Evolutionary conservation across 2,329 filamentous ascomycete genomes (phyloP), one percentile per base, ranked within the genome.

Genomic region (Ceratocystis alfenasii): DNA sequence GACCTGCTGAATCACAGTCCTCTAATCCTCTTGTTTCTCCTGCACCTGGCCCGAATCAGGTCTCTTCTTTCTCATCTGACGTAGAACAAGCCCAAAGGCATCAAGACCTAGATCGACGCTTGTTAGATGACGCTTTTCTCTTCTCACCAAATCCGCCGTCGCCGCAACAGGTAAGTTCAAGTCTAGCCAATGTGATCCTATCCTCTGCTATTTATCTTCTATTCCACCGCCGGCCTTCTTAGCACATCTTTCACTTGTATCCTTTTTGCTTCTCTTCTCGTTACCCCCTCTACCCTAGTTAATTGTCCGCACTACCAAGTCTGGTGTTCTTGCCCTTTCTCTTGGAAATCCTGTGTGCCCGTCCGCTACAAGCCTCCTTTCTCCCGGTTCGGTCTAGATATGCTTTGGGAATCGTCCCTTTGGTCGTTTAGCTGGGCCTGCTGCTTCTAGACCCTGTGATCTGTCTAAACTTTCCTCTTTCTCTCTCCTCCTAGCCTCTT

Each of bases 361-460:
- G 36, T 15, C 36, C 28, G 55, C 33, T 30, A 59, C 25, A 59
- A 33, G 5, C 30, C 55, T 59, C 28, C 55, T 33, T 33, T 59
- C 55, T n/a, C n/a, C 55, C 55, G 15, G 53, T 17, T 30, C 17
- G 33, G 25, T n/a, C 7, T 53, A 28, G 48, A 36, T 59, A 59
- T 59, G 55, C 28, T 36, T 36, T 30, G 55, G 28, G 28, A 36
- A 59, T 36, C 55, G 15, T 59, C 25, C 55, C 30, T 36, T 59
- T 36, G 2, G 30, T 59, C 7, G 55, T n/a, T 36, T 59, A 30
- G 55, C 30, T 36, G n/a, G 55, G 55, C n/a, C 15, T 59, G 20
- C 55, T 30, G 30, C 22, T 59, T 59, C 55, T 59, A 36, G 55
- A 36, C 44, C 61, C 44, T 63, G 44, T 63, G 61, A 48, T 63